Evolutionary conservation across 192 early-diverging fungal species (phyloP).

Genomic region (Mortierella antarctica): DNA sequence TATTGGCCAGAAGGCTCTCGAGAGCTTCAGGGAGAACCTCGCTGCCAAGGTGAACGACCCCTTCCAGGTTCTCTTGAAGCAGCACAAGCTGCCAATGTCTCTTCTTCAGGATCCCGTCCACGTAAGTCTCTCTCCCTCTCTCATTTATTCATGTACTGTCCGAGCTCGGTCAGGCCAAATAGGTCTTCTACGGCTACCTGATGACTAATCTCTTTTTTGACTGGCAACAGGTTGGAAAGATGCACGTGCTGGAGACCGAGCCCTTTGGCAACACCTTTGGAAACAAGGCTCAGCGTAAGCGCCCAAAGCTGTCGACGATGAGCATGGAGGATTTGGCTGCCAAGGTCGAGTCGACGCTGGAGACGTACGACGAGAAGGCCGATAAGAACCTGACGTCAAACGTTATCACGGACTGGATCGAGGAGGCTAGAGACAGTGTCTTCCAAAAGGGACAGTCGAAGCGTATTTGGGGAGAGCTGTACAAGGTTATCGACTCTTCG

Average conservation of each 20-base stretch:
- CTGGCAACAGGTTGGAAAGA: constrained; percentile 53
- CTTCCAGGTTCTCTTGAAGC: constrained; percentile 92
- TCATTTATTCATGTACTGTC: neutral
- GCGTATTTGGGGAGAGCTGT: constrained; percentile 98
- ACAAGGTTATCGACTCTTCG: constrained; percentile 98
- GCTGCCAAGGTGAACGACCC: constrained; percentile 89
- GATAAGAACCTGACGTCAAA: constrained; percentile 84
- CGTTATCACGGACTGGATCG: constrained; percentile 73
- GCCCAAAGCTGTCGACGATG: constrained; percentile 83
- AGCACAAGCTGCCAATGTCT: constrained; percentile 97
- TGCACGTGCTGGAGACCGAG: constrained; percentile 97
- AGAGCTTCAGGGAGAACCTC: constrained; percentile 93
- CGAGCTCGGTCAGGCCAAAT: neutral
- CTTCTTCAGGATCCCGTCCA: constrained; percentile 85
- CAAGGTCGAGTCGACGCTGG: constrained; percentile 71
- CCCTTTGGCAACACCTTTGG: constrained; percentile 94
- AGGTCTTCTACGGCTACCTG: neutral
- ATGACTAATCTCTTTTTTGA: neutral
- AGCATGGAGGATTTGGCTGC: constrained; percentile 84
- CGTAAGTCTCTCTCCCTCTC: constrained; percentile 57
- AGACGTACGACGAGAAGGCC: constrained; percentile 68
- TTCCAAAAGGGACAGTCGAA: constrained; percentile 95
- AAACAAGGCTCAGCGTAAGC: constrained; percentile 93
- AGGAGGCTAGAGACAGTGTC: constrained; percentile 86
- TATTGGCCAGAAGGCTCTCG: constrained; percentile 94